Conservation (phyloP, 306 rosid genomes). For the Cicer chorassanicum region DNA sequence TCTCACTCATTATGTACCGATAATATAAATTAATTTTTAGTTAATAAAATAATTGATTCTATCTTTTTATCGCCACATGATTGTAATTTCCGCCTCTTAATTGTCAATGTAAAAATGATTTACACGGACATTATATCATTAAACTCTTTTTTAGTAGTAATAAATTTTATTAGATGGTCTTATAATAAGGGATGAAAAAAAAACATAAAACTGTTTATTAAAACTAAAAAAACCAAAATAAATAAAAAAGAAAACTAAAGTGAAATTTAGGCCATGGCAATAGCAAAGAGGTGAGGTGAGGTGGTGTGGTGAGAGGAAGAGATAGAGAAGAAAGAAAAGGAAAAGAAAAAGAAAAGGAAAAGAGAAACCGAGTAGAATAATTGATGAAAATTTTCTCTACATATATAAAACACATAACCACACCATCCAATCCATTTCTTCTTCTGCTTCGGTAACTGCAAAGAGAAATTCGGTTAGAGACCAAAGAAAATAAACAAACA, state of each 20-base stretch:
- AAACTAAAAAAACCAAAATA: background rate
- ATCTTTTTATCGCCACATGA: too few species aligned
- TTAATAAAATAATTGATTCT: too few species aligned
- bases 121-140: too few species aligned
- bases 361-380: slow-evolving; percentile 46
- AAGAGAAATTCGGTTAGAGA: slow-evolving; percentile 37
- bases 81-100: too few species aligned
- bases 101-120: too few species aligned
- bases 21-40: too few species aligned
- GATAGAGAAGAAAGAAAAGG: slow-evolving; percentile 13
- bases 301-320: slow-evolving; percentile 17
- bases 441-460: slow-evolving; percentile 40
- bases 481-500: slow-evolving; percentile 1
- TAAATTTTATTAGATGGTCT: too few species aligned
- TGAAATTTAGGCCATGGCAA: background rate
- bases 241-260: background rate
- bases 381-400: slow-evolving; percentile 36
- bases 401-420: slow-evolving; percentile 39
- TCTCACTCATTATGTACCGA: too few species aligned
- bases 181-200: background rate
- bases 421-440: background rate
- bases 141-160: too few species aligned
- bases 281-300: background rate
- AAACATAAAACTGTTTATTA: background rate
- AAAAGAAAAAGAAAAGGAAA: slow-evolving; percentile 27